Conservation (phyloP, 768 basidiomycete species). For the Leccinum uliginosum region DNA sequence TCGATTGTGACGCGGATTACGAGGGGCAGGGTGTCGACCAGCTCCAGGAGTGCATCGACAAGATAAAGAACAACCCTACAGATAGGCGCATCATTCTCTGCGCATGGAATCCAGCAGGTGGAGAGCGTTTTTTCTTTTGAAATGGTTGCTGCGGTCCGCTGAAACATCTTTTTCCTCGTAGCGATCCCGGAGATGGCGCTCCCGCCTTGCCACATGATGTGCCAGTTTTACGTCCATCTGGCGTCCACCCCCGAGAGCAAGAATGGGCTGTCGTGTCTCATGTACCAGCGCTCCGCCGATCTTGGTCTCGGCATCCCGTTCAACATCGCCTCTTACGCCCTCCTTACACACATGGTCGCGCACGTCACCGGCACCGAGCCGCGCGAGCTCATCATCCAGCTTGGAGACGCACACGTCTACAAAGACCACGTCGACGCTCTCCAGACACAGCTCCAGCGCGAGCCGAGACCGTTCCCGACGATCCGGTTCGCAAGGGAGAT, state of each 20-base stretch:
- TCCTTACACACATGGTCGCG: conserved; percentile 98
- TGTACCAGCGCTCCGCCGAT: conserved; percentile 98
- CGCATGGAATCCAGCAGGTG: conserved; percentile 98
- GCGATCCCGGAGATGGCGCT: conserved; percentile 95
- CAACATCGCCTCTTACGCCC: conserved; percentile 98
- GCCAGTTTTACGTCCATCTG: conserved; percentile 97
- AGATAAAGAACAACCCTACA: conserved; percentile 90
- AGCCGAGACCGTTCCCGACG: conserved; percentile 80
- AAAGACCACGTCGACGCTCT: conserved; percentile 88
- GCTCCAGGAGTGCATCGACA: conserved; percentile 79
- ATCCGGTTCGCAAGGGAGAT: conserved; percentile 68
- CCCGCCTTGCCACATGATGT: conserved; percentile 98
- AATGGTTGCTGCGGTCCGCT: background rate
- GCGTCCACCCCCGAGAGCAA: conserved; percentile 50
- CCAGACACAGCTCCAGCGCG: conserved; percentile 69
- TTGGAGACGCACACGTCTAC: conserved; percentile 98
- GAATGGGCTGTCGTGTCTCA: conserved; percentile 84
- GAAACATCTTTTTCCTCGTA: conserved; percentile 34
- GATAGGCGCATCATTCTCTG: conserved; percentile 92
- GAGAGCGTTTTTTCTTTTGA: no score
- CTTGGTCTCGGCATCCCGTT: conserved; percentile 97
- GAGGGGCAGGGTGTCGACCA: conserved; percentile 88
- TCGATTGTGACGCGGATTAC: conserved; percentile 72
- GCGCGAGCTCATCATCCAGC: conserved; percentile 89
- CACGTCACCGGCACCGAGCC: conserved; percentile 82